A percentile compares a stretch with the other conserved stretches of the same genome.
Conservation (phyloP, 164 flowering plant genomes). For the Nymphaea colorata region DNA sequence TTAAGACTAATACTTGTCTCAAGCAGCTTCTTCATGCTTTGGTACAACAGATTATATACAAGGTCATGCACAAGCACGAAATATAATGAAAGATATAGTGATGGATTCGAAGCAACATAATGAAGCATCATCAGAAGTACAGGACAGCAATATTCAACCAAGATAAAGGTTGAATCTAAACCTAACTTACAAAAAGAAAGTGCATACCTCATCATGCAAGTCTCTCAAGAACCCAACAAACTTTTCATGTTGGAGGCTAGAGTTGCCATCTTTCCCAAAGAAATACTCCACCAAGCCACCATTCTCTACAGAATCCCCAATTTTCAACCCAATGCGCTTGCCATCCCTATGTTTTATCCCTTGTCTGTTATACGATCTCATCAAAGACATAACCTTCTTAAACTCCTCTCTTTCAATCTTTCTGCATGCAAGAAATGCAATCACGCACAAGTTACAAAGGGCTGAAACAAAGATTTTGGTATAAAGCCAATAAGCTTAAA, state of each 20-base stretch:
- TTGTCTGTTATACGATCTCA: constrained; percentile 74
- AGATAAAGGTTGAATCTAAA: too few relatives aligned
- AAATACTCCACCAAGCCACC: constrained; percentile 84
- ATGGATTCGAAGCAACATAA: background rate
- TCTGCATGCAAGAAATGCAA: constrained; percentile 21
- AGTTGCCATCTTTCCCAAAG: constrained; percentile 79
- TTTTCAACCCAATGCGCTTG: constrained; percentile 42
- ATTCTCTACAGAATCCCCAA: constrained; percentile 56
- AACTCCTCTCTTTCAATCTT: constrained; percentile 77
- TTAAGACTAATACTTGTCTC: too few relatives aligned
- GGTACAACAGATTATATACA: too few relatives aligned
- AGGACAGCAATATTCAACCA: background rate
- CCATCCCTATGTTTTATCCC: constrained; percentile 78
- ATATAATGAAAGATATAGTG: background rate
- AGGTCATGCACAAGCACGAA: background rate
- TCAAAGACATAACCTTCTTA: constrained; percentile 84
- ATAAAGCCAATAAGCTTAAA: too few relatives aligned
- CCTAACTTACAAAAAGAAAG: background rate
- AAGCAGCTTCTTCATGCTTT: too few relatives aligned
- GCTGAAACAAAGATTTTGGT: too few relatives aligned
- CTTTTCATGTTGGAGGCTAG: constrained; percentile 44
- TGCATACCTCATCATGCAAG: constrained; percentile 65
- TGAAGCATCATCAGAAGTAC: background rate
- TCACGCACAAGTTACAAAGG: background rate
- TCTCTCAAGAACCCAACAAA: constrained; percentile 65